These are phyloP conservation scores for Plasmopara halstedii DNA, from an alignment of 352 stramenopile genomes.

Conservation along the genomic window DNA sequence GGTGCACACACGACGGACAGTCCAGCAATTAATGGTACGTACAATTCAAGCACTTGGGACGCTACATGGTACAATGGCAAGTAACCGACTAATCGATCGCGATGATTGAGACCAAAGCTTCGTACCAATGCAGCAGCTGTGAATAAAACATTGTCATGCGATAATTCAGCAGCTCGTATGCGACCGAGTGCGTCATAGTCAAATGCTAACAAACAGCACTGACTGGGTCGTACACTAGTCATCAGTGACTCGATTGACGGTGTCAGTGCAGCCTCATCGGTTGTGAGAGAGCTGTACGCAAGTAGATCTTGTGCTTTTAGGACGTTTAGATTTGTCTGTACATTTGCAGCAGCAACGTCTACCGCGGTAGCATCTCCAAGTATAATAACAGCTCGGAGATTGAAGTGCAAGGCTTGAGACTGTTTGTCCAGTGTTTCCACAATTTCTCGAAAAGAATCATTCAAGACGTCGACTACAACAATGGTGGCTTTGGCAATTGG, in stretches of 20 bases:
- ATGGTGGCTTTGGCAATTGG: slow-evolving; percentile 41
- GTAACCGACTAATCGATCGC: slow-evolving; percentile 59
- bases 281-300: slow-evolving; percentile 17
- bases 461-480: slow-evolving; percentile 49
- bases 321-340: slow-evolving; percentile 32
- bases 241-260: slow-evolving; percentile 25
- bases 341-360: slow-evolving; percentile 17
- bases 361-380: slow-evolving; percentile 12
- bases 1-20: slow-evolving; percentile 55
- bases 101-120: slow-evolving; percentile 41
- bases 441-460: slow-evolving; percentile 38
- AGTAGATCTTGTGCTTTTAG: slow-evolving; percentile 39
- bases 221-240: slow-evolving; percentile 23
- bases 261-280: slow-evolving; percentile 8
- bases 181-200: slow-evolving; percentile 45
- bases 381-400: slow-evolving; percentile 46
- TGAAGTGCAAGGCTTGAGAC: slow-evolving; percentile 15
- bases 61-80: slow-evolving; percentile 61
- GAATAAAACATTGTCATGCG: slow-evolving; percentile 83
- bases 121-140: slow-evolving; percentile 53
- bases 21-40: slow-evolving; percentile 54
- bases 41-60: slow-evolving; percentile 67
- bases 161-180: slow-evolving; percentile 47
- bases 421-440: slow-evolving; percentile 15
- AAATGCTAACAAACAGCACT: slow-evolving; percentile 55